Base-by-base conservation (phyloP, 257 asterid genomes). In the Penstemon davidsonii region DNA sequence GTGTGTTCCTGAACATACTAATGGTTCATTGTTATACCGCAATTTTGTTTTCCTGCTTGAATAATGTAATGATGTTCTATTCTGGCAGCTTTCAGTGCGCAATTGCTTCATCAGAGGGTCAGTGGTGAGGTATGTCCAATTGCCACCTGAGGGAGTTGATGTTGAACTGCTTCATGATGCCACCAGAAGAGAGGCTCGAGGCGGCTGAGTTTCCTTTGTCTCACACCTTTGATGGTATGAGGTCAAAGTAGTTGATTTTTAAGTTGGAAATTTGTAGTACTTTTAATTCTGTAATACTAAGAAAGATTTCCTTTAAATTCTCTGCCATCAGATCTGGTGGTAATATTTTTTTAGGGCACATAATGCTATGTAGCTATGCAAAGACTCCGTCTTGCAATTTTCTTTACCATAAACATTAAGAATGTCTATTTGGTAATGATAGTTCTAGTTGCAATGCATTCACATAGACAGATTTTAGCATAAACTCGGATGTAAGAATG, bases 41-140 rank as follows among this genome's bases (percentile, higher is more conserved):
- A 25, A 25, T 25, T 25, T 25, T 2, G 1, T 25, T 25, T 25
- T 25, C 33, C 18, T 57, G 36, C 52, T 67, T 7, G 54, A 64
- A 7, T 66, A 54, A 59, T 49, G 19, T n/a, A 33, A 9, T 44
- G 54, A 15, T 54, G 33, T 42, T 37, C 47, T 57, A 10, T 49
- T 61, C 9, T 74, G 76, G 71, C 92, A 94, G 99, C 95, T 87
- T 61, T 94, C 99, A 0, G 99, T 94, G 73, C 79, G 97, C 61
- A 94, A 94, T 75, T 94, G 99, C 85, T 94, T 94, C 88, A 94
- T 94, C 72, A 81, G 99, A 73, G 99, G 99, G 52, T 94, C 97
- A 8, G 99, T 94, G 59, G 99, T 91, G 60, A 79, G 99, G 78
- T 94, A 87, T 42, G 99, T 94, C 55, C 99, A 94, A 78, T 81